Conservation (phyloP, 345 rosid genomes). For the Melastoma malabathricum region DNA sequence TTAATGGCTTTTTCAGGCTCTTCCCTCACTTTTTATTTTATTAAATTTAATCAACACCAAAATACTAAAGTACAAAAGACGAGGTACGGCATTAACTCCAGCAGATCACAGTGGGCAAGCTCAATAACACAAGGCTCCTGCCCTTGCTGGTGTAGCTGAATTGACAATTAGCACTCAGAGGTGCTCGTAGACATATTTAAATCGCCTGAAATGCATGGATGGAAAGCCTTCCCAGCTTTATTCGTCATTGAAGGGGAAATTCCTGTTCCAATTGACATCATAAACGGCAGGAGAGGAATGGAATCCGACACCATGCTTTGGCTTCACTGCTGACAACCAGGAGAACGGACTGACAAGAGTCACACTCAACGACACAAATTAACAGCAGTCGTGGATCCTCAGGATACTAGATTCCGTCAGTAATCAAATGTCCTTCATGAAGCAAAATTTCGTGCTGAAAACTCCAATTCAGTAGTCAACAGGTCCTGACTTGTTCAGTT, state of each 20-base stretch:
- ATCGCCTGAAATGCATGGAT: slow-evolving; percentile 18
- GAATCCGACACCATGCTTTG: slow-evolving; percentile 22
- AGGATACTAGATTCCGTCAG: too few relatives aligned
- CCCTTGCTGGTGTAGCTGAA: slow-evolving; percentile 20
- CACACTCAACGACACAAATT: too few relatives aligned
- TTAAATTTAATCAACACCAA: slow-evolving; percentile 2
- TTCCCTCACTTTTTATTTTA: slow-evolving; percentile 25
- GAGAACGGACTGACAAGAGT: too few relatives aligned
- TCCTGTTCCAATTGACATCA: slow-evolving; percentile 19
- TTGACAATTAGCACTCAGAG: slow-evolving; percentile 22
- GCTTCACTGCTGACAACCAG: too few relatives aligned
- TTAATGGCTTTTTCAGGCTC: slow-evolving; percentile 10
- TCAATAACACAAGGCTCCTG: slow-evolving; percentile 10
- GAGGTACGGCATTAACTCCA: slow-evolving; percentile 23
- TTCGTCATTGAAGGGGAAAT: slow-evolving; percentile 29
- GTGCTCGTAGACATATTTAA: slow-evolving; percentile 11
- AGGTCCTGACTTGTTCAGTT: too few relatives aligned
- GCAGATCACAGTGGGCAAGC: slow-evolving; percentile 17
- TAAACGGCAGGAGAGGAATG: slow-evolving; percentile 15
- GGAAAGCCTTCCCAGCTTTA: slow-evolving; percentile 39
- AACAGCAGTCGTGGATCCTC: too few relatives aligned
- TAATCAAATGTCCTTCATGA: too few relatives aligned
- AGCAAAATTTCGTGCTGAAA: too few relatives aligned
- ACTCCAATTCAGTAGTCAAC: too few relatives aligned
- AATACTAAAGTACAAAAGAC: slow-evolving; percentile 15